These are phyloP conservation scores for Cladophialophora exuberans DNA, from an alignment of 2,329 filamentous ascomycete genomes.

Conservation along the genomic window DNA sequence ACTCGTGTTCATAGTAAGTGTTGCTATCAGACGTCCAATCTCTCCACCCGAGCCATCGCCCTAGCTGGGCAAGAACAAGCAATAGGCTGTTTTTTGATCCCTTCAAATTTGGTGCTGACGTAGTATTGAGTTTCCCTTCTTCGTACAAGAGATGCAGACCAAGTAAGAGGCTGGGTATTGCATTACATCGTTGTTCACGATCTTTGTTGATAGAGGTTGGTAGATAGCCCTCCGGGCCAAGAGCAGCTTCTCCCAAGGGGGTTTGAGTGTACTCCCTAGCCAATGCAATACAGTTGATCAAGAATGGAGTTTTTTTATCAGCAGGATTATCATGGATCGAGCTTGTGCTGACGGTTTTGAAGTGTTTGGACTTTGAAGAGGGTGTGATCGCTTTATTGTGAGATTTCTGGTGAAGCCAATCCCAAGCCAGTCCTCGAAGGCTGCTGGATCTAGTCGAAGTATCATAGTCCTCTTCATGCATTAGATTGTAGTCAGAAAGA, in stretches of 20 bases:
- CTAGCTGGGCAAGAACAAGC: conserved; percentile 79
- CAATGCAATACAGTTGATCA: conserved; percentile 56
- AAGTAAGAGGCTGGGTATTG: conserved; percentile 70
- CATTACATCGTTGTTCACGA: conserved; percentile 61
- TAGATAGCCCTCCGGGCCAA: conserved; percentile 64
- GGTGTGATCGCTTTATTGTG: not conserved
- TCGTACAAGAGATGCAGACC: conserved; percentile 85
- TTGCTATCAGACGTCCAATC: conserved; percentile 60
- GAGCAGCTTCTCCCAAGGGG: conserved; percentile 58
- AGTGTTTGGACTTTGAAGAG: conserved; percentile 13
- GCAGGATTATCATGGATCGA: conserved; percentile 20
- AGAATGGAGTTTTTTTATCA: conserved; percentile 38
- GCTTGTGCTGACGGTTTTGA: conserved; percentile 57
- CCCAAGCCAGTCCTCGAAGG: conserved; percentile 68
- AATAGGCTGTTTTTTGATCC: conserved; percentile 59
- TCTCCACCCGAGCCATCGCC: conserved; percentile 77
- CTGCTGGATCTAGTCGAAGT: conserved; percentile 46
- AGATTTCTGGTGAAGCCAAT: conserved; percentile 58
- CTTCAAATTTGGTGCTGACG: conserved; percentile 50
- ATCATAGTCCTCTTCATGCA: conserved; percentile 52
- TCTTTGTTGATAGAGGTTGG: conserved; percentile 62
- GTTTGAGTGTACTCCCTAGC: conserved; percentile 69
- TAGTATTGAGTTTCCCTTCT: conserved; percentile 79
- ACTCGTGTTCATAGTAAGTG: conserved; percentile 64
- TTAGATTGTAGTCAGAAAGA: conserved; percentile 47